Base-by-base conservation (phyloP, 371 early-diverging fungal species). In the Cladochytrium tenue region DNA sequence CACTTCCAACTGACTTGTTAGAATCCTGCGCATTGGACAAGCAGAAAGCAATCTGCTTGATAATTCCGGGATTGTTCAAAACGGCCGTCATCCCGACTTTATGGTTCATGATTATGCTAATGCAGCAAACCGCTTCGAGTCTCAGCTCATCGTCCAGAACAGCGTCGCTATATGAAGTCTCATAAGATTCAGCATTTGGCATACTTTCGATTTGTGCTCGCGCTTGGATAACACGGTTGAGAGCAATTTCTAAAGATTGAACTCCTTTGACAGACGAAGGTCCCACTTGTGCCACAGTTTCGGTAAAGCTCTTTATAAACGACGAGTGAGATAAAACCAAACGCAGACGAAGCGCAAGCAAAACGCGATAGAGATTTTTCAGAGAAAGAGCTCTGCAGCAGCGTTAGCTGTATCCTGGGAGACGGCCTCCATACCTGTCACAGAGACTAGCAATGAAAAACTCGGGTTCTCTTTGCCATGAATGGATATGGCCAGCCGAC, bases 101-200 rank as follows among this genome's bases (percentile, higher is more conserved):
- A 26, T 25, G 51, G 31, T 73, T 66, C 69, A 69, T 63, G 28
- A 76, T 60, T 4, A 67, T 26, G n/a, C 57, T 53, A 25, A 73
- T 43, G 60, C 76, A 73, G 26, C 62, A 59, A 2, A 76, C 53
- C 2, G 64, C 58, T 51, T 76, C 76, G 5, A 68, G 58, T n/a
- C 64, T 35, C 4, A 76, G 63, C 53, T 73, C 73, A 35, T 76
- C 76, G 15, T 58, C 68, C 28, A 68, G 34, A 13, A 76, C 71
- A 4, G 62, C 57, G 36, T 76, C 76, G 1, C 72, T 57, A 53
- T 73, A 73, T 2, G 61, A 36, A 1, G 58, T 31, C 10, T 57
- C 50, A 34, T 7, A 60, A 27, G 60, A 20, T 52, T 53, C 15
- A 10, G 53, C 53, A 43, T 43, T 43, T 20, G 7, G 7, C 7